These are phyloP conservation scores for Coniochaeta sp. DNA, from an alignment of 2,329 filamentous ascomycete genomes.

Conservation along the genomic window DNA sequence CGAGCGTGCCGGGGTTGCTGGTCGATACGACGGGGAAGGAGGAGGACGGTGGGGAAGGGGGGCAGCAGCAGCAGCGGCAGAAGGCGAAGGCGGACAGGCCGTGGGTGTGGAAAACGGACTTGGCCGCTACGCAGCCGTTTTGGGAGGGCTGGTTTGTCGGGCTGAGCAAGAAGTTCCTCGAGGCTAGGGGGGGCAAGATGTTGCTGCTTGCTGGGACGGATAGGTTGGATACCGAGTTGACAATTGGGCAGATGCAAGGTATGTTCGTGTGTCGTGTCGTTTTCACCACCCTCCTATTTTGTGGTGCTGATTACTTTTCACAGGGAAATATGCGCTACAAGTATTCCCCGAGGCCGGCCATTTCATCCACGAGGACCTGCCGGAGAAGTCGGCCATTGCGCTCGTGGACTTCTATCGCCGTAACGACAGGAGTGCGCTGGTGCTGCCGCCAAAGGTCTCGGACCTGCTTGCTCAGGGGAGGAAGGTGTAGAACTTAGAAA, in stretches of 20 bases:
- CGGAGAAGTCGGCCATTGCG: constrained; percentile 78
- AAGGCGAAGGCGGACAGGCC: constrained; percentile 26
- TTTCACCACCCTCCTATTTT: background rate
- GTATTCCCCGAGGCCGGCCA: constrained; percentile 94
- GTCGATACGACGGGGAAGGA: constrained; percentile 11
- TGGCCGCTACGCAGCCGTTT: constrained; percentile 76
- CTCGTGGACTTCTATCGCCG: constrained; percentile 86
- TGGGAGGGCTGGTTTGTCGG: constrained; percentile 94
- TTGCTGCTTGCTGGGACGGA: constrained; percentile 84
- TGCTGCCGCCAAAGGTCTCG: constrained; percentile 87
- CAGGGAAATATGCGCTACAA: constrained; percentile 88
- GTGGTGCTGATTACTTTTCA: background rate
- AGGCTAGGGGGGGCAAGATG: constrained; percentile 74
- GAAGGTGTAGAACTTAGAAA: constrained; percentile 30
- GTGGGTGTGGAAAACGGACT: constrained; percentile 82
- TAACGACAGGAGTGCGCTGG: constrained; percentile 78
- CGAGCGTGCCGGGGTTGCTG: constrained; percentile 78
- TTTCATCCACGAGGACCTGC: constrained; percentile 93
- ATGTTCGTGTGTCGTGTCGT: constrained; percentile 9
- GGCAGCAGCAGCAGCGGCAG: background rate
- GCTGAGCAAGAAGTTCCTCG: constrained; percentile 80
- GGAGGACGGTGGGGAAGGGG: constrained; percentile 44
- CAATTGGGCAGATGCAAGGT: constrained; percentile 97
- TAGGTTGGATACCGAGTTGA: constrained; percentile 81
- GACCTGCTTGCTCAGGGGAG: constrained; percentile 60